Conservation (phyloP, 2,329 filamentous ascomycete species). For the Aspergillus neoniger region DNA sequence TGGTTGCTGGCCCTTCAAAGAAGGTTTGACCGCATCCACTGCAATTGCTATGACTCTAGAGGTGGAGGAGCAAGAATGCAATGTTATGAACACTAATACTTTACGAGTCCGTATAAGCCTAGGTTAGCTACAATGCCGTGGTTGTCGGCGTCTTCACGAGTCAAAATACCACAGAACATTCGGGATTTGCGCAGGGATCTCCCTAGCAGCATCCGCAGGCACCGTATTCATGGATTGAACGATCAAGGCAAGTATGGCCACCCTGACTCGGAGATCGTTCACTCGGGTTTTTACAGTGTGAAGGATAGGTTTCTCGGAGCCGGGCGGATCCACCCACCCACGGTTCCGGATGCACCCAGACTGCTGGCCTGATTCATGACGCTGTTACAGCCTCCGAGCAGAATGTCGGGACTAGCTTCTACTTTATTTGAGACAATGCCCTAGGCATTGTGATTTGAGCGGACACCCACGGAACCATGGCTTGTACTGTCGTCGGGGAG, state of each 20-base stretch:
- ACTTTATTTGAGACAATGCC: conserved; percentile 4
- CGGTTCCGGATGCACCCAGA: neutral
- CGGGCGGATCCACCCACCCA: conserved; percentile 1
- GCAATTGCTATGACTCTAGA: neutral
- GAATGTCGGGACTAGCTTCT: neutral
- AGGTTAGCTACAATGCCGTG: neutral
- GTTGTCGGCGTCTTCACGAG: neutral
- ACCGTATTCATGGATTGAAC: neutral
- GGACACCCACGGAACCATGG: neutral
- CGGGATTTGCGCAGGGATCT: conserved; percentile 2
- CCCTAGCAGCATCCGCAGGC: neutral
- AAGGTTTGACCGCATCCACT: conserved; percentile 11
- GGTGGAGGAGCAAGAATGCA: neutral
- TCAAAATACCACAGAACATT: neutral
- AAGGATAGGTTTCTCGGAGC: neutral
- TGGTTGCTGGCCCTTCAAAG: conserved; percentile 5
- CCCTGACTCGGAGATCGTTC: neutral
- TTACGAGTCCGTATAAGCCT: neutral
- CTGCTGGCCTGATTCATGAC: neutral
- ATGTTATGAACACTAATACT: conserved; percentile 4
- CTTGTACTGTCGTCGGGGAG: neutral
- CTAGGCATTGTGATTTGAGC: neutral
- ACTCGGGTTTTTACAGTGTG: neutral
- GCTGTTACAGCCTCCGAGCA: neutral
- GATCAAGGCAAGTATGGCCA: neutral